phyloP scores from a whole-genome alignment of 176 grass and related monocot genomes.

The Hordeum vulgare region DNA sequence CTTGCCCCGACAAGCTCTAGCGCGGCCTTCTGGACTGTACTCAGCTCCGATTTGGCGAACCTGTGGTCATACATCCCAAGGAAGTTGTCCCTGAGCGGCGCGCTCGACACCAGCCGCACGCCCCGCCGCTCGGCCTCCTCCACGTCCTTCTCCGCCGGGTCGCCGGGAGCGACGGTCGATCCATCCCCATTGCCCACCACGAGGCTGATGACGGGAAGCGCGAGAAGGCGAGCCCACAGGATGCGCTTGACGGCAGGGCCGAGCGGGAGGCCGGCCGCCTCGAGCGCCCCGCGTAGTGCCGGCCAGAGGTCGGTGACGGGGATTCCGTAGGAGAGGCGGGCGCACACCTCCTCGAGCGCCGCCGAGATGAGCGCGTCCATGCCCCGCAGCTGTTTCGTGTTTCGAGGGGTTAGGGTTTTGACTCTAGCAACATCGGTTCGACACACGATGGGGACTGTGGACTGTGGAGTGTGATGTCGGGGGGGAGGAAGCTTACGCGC shows the following conservation, averaged over 20 bases:
- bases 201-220: conserved; percentile 49
- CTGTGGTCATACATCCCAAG: conserved; percentile 82
- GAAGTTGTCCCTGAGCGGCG: conserved; percentile 68
- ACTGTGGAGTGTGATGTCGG: not conserved
- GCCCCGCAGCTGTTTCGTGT: not conserved
- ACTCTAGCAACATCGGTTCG: not conserved
- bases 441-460: not conserved
- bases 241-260: conserved; percentile 36
- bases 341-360: conserved; percentile 82
- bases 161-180: conserved; percentile 24
- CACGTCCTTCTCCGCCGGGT: conserved; percentile 42
- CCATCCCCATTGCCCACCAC: conserved; percentile 40
- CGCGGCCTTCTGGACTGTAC: conserved; percentile 40
- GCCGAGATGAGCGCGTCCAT: conserved; percentile 77
- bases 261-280: conserved; percentile 39
- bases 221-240: conserved; percentile 64
- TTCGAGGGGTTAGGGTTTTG: conserved; percentile 5
- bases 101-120: conserved; percentile 46
- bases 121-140: conserved; percentile 53
- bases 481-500: not conserved
- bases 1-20: conserved; percentile 67
- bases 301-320: conserved; percentile 51
- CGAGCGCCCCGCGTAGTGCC: conserved; percentile 29
- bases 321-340: conserved; percentile 40
- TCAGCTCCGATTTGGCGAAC: conserved; percentile 53